Evolutionary conservation across 1,139 yeast genomes (phyloP).

Genomic region (Sugiyamaella xylanicola): DNA sequence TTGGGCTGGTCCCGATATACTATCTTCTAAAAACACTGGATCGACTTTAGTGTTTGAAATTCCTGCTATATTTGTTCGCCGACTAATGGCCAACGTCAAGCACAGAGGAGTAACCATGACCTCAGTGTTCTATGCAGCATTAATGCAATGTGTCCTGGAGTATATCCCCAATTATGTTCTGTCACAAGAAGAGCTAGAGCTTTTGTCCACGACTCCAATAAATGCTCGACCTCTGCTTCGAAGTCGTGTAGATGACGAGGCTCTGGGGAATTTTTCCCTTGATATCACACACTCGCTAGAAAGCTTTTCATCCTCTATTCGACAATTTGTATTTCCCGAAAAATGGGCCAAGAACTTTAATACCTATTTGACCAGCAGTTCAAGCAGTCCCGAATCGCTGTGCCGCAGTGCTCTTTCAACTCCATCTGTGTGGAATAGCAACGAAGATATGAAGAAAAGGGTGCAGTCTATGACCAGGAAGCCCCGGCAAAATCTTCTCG

Average conservation of each 20-base stretch:
- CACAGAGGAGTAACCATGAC: conserved; percentile 24
- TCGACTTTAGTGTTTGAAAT: conserved; percentile 15
- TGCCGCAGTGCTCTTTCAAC: conserved; percentile 2
- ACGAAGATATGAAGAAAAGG: conserved; percentile 9
- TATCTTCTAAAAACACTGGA: conserved; percentile 1
- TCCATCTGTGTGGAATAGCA: conserved; percentile 9
- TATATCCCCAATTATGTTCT: conserved; percentile 11
- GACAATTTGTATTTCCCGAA: conserved; percentile 14
- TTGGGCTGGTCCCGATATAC: conserved; percentile 18
- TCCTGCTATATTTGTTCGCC: conserved; percentile 15
- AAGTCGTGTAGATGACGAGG: conserved; percentile 3
- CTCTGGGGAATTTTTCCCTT: conserved; percentile 18
- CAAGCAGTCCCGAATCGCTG: conserved; percentile 7
- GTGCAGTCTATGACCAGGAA: conserved; percentile 11
- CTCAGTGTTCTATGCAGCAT: conserved; percentile 22
- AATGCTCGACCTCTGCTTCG: conserved; percentile 21
- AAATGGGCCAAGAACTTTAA: conserved; percentile 24
- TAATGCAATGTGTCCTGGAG: conserved; percentile 24
- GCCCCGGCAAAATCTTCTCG: conserved; percentile 26
- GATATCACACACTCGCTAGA: conserved; percentile 9
- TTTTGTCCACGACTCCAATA: conserved; percentile 13
- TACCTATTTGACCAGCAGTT: conserved; percentile 4
- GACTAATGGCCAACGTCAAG: conserved; percentile 15
- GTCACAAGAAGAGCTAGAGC: conserved; percentile 2
- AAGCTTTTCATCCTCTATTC: conserved; percentile 9